Conservation (phyloP, 257 asterid genomes). For the Sherardia arvensis region DNA sequence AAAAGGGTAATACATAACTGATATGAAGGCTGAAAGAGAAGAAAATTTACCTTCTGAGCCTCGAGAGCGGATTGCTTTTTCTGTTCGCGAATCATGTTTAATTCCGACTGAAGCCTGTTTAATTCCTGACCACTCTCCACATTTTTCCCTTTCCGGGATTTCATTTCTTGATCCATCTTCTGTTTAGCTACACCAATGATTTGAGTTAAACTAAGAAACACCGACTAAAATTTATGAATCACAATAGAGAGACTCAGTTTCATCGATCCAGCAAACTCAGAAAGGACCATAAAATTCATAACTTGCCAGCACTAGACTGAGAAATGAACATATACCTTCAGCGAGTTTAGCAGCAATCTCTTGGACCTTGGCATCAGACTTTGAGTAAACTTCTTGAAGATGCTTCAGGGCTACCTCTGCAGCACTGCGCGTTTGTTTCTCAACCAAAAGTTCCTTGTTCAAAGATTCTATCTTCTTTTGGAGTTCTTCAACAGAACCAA, state of each 20-base stretch:
- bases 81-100: conserved; percentile 89
- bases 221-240: neutral
- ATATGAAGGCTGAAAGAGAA: neutral
- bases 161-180: conserved; percentile 82
- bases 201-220: conserved; percentile 19
- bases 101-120: no score
- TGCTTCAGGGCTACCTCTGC: conserved; percentile 91
- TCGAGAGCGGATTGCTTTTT: conserved; percentile 97
- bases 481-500: conserved; percentile 36
- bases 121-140: conserved; percentile 89
- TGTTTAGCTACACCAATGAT: conserved; percentile 60
- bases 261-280: no score
- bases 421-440: conserved; percentile 73
- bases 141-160: conserved; percentile 79
- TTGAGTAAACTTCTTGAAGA: conserved; percentile 54
- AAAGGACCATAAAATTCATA: no score
- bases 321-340: conserved; percentile 59
- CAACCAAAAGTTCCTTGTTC: conserved; percentile 60
- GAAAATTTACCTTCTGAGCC: conserved; percentile 69
- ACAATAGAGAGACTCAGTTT: no score
- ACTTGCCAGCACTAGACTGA: no score
- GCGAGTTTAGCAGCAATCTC: conserved; percentile 65
- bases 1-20: neutral
- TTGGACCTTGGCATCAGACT: conserved; percentile 70
- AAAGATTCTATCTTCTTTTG: conserved; percentile 52